phyloP scores from a whole-genome alignment of 768 basidiomycete species.

The Termitomyces sp. region DNA sequence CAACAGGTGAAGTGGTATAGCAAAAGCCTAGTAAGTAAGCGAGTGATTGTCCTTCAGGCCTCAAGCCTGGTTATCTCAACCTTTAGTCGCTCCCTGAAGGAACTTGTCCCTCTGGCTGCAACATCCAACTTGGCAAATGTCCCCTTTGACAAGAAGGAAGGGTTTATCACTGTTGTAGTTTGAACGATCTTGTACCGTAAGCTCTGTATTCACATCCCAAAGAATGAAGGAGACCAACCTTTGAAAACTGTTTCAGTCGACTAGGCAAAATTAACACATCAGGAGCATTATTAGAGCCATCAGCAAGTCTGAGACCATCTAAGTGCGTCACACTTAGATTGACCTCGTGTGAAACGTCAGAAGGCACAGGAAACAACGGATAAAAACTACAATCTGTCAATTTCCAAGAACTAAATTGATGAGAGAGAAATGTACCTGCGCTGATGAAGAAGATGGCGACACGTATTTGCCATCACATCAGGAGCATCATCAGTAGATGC shows the following conservation, averaged over 20 bases:
- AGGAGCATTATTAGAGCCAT: constrained; percentile 48
- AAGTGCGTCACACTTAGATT: constrained; percentile 89
- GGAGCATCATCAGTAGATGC: constrained; percentile 37
- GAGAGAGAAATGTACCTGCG: constrained; percentile 51
- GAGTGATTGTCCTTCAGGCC: not conserved
- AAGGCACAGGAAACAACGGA: constrained; percentile 86
- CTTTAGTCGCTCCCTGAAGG: constrained; percentile 29
- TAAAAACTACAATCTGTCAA: constrained; percentile 67
- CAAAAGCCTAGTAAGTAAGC: not conserved
- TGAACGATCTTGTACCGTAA: constrained; percentile 58
- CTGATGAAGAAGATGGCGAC: constrained; percentile 81
- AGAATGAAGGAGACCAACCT: constrained; percentile 40
- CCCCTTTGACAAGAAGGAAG: constrained; percentile 67
- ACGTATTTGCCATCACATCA: constrained; percentile 79
- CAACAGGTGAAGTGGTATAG: not conserved
- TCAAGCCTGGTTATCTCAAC: constrained; percentile 26
- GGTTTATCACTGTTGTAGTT: constrained; percentile 77
- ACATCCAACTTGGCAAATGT: constrained; percentile 46
- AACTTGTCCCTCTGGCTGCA: constrained; percentile 17
- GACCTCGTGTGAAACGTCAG: constrained; percentile 69
- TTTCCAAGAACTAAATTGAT: not conserved
- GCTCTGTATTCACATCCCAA: not conserved
- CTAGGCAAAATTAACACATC: constrained; percentile 88
- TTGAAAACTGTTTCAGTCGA: constrained; percentile 83
- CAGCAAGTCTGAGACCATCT: constrained; percentile 32